A percentile compares a stretch with the other conserved stretches of the same genome.
phyloP scores from a whole-genome alignment of 768 basidiomycete species.

The Pisolithus marmoratus region DNA sequence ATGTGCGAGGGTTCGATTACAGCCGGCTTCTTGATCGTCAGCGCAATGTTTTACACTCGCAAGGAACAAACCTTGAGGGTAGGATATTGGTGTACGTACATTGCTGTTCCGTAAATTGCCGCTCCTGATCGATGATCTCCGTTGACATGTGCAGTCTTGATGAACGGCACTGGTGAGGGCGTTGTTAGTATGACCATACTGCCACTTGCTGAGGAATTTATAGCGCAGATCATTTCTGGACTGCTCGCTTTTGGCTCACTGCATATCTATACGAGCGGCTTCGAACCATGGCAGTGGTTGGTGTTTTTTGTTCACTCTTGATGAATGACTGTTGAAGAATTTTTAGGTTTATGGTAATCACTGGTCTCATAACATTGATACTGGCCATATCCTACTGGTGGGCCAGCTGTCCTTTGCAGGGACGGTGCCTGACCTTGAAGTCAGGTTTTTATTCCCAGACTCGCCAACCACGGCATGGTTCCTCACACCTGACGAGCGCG shows the following conservation, averaged over 20 bases:
- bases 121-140: not conserved
- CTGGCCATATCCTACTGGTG: constrained; percentile 53
- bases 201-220: constrained; percentile 1
- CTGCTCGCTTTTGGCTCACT: constrained; percentile 64
- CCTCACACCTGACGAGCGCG: constrained; percentile 58
- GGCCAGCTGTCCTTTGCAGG: constrained; percentile 3
- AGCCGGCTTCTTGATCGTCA: constrained; percentile 73
- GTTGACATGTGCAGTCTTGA: constrained; percentile 43
- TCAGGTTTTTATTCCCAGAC: constrained; percentile 66
- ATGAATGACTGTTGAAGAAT: constrained; percentile 1
- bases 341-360: constrained; percentile 63
- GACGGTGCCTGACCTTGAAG: not conserved
- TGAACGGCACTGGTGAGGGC: constrained; percentile 61
- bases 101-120: not conserved
- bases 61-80: constrained; percentile 63
- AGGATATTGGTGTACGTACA: constrained; percentile 68
- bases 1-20: constrained; percentile 70
- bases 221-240: constrained; percentile 66
- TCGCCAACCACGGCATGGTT: constrained; percentile 75
- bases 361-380: constrained; percentile 52
- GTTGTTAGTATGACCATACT: not conserved
- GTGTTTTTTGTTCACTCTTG: not conserved
- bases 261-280: constrained; percentile 50
- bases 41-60: constrained; percentile 73
- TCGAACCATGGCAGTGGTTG: constrained; percentile 73